These are phyloP conservation scores for Bifiguratus adelaidae DNA, from an alignment of 192 early-diverging fungal genomes.

Conservation along the genomic window DNA sequence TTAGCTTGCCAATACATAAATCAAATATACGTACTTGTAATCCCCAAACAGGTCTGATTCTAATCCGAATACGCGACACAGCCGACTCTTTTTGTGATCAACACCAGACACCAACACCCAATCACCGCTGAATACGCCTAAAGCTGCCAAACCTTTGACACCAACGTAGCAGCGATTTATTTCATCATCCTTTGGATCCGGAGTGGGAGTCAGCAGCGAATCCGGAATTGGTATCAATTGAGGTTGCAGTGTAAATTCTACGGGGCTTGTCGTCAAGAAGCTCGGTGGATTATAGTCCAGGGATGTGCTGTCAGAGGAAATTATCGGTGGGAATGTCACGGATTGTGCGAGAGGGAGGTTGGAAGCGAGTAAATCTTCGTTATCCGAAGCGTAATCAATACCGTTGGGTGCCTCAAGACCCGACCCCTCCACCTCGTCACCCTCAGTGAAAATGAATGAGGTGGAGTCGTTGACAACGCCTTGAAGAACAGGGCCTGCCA, in stretches of 20 bases:
- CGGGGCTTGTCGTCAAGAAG: not conserved
- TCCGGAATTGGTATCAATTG: conserved; percentile 22
- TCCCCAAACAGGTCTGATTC: conserved; percentile 8
- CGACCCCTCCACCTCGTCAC: conserved; percentile 3
- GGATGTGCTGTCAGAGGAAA: no score
- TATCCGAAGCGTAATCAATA: not conserved
- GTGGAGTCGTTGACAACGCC: conserved; percentile 42
- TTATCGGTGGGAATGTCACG: not conserved
- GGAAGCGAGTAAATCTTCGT: not conserved
- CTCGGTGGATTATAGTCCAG: not conserved
- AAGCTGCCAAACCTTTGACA: conserved; percentile 29
- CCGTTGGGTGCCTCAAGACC: not conserved
- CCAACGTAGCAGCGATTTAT: conserved; percentile 38
- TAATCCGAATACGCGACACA: conserved; percentile 26
- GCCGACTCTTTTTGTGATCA: conserved; percentile 17
- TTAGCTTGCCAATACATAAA: no score
- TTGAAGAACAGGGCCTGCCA: conserved; percentile 56
- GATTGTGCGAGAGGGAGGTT: not conserved
- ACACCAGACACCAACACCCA: conserved; percentile 35
- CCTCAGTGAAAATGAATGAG: conserved; percentile 41
- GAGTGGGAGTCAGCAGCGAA: conserved; percentile 30
- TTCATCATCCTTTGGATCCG: conserved; percentile 31
- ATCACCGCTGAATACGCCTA: conserved; percentile 48
- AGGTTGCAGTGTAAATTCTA: conserved; percentile 16
- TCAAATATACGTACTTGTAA: no score